phyloP scores from a whole-genome alignment of 352 stramenopile genomes.

The Pythium scleroteichum region DNA sequence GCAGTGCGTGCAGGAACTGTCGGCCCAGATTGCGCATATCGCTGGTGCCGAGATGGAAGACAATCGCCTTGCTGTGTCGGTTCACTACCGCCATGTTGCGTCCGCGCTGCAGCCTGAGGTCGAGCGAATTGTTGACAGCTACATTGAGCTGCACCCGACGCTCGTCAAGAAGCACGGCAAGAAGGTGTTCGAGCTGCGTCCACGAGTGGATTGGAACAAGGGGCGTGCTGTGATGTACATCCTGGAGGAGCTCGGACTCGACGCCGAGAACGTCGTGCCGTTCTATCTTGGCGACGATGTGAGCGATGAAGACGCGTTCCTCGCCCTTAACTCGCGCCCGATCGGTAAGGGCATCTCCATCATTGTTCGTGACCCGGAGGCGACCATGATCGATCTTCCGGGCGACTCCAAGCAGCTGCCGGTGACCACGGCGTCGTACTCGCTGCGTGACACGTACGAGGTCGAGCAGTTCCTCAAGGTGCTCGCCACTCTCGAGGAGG shows the following conservation, averaged over 20 bases:
- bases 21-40: constrained; percentile 41
- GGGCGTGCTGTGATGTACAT: constrained; percentile 76
- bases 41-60: constrained; percentile 69
- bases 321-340: constrained; percentile 45
- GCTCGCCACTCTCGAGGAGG: constrained; percentile 44
- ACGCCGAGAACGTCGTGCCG: constrained; percentile 66
- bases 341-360: constrained; percentile 58
- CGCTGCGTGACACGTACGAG: constrained; percentile 54
- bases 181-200: constrained; percentile 79
- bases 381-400: constrained; percentile 44
- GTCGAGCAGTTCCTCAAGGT: constrained; percentile 59
- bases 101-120: constrained; percentile 57
- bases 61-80: constrained; percentile 73
- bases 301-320: constrained; percentile 76
- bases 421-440: constrained; percentile 55
- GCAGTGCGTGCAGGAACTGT: constrained; percentile 40
- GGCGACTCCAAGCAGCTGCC: constrained; percentile 48
- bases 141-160: constrained; percentile 42
- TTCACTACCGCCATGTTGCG: constrained; percentile 74
- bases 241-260: constrained; percentile 60
- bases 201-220: constrained; percentile 83
- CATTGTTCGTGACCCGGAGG: constrained; percentile 59
- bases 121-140: constrained; percentile 86
- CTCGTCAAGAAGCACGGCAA: constrained; percentile 73
- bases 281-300: constrained; percentile 85